phyloP scores from a whole-genome alignment of 352 stramenopile genomes.

The Phytophthora kernoviae region DNA sequence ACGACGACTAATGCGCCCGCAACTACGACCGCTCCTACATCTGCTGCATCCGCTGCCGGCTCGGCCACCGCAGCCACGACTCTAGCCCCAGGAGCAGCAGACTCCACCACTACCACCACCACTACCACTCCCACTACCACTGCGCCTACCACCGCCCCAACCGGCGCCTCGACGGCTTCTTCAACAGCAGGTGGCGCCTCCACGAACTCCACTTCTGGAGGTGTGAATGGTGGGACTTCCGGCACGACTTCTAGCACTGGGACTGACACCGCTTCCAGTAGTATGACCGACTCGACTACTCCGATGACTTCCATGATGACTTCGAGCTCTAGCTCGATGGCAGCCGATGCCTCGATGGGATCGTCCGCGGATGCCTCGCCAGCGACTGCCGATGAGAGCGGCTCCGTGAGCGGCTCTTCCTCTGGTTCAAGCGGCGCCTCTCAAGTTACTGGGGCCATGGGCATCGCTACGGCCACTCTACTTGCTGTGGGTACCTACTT shows the following conservation, averaged over 20 bases:
- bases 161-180: conserved; percentile 6
- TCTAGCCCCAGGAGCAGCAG: too few species aligned
- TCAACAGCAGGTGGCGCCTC: neutral
- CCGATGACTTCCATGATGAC: neutral
- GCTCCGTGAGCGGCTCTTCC: conserved; percentile 1
- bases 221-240: neutral
- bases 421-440: conserved; percentile 16
- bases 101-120: conserved; percentile 5
- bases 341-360: conserved; percentile 3
- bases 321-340: neutral
- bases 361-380: conserved; percentile 2
- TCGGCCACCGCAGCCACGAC: too few species aligned
- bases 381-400: neutral
- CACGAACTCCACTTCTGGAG: neutral
- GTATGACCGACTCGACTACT: neutral
- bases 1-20: neutral
- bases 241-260: conserved; percentile 6
- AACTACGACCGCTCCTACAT: neutral
- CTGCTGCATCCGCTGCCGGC: conserved; percentile 6
- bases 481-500: conserved; percentile 28
- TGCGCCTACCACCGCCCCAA: conserved; percentile 7
- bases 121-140: conserved; percentile 5
- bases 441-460: conserved; percentile 17
- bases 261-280: conserved; percentile 11
- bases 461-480: conserved; percentile 17